phyloP scores from a whole-genome alignment of 805 yeast genomes.

The Wickerhamomyces canadensis region DNA sequence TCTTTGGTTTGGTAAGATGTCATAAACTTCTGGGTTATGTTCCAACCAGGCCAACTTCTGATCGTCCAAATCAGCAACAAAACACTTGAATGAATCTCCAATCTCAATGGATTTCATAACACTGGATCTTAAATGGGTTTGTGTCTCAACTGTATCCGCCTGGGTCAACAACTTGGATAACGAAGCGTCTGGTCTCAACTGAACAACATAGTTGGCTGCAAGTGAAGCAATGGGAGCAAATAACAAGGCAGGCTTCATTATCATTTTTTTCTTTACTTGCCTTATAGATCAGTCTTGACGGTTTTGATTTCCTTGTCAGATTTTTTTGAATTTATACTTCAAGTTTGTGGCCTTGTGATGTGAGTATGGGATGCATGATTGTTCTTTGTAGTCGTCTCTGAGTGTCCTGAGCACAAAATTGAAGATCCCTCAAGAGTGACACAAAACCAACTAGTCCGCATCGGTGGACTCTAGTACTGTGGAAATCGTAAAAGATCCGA shows the following conservation, averaged over 20 bases:
- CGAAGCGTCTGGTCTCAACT: neutral
- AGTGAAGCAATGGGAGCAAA: neutral
- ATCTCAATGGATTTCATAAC: slow-evolving; percentile 3
- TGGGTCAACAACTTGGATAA: neutral
- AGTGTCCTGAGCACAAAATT: too few species aligned
- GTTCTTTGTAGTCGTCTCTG: too few species aligned
- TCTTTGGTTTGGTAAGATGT: slow-evolving; percentile 31
- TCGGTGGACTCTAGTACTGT: too few species aligned
- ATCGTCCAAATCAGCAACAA: slow-evolving; percentile 6
- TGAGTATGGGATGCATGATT: too few species aligned
- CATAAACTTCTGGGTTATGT: slow-evolving; percentile 2
- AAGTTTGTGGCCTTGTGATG: too few species aligned
- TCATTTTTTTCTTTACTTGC: too few species aligned
- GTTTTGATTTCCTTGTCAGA: too few species aligned
- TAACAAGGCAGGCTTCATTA: neutral
- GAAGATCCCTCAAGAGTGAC: too few species aligned
- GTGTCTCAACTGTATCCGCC: neutral
- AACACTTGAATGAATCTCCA: slow-evolving; percentile 6
- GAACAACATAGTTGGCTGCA: neutral
- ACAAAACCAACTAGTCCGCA: too few species aligned
- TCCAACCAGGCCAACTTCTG: slow-evolving; percentile 2
- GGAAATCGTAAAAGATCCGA: too few species aligned
- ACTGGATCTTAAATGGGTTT: neutral
- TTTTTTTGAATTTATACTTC: too few species aligned
- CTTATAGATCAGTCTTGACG: too few species aligned